Conservation (phyloP, 208 protist genomes). For the Trypanosoma mega region DNA sequence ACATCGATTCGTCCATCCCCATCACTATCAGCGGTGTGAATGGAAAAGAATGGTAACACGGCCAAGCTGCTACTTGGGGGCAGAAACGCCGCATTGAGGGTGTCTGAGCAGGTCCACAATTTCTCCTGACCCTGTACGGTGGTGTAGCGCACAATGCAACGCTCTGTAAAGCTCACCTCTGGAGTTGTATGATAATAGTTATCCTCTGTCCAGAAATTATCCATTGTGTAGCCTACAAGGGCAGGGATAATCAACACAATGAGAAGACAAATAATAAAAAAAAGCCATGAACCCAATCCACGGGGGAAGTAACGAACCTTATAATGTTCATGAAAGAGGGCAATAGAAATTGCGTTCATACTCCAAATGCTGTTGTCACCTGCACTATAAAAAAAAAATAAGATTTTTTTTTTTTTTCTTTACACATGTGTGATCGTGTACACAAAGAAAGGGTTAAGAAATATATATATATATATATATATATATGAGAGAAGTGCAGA, state of each 20-base stretch:
- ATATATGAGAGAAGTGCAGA: no score
- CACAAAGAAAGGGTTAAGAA: constrained; percentile 2
- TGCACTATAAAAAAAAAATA: no score
- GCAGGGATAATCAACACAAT: constrained; percentile 51
- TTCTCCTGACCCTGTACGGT: constrained; percentile 63
- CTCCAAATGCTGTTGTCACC: no score
- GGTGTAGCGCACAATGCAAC: constrained; percentile 54
- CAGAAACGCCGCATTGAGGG: constrained; percentile 52
- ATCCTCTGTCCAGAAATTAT: constrained; percentile 73
- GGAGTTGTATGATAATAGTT: constrained; percentile 55
- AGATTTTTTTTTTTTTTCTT: background rate
- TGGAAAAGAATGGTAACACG: constrained; percentile 55
- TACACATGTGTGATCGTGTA: background rate
- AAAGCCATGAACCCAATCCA: constrained; percentile 53
- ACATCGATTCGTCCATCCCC: constrained; percentile 35
- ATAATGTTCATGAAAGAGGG: constrained; percentile 72
- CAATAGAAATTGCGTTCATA: constrained; percentile 13
- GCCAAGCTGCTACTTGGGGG: constrained; percentile 28
- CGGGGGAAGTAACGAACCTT: constrained; percentile 65
- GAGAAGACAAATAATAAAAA: constrained; percentile 64
- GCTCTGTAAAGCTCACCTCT: constrained; percentile 49
- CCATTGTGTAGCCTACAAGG: constrained; percentile 63
- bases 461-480: no score
- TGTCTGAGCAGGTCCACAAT: constrained; percentile 73
- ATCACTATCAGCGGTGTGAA: constrained; percentile 51